These are phyloP conservation scores for Neofusicoccum sp. DNA, from an alignment of 2,329 filamentous ascomycete species.

Conservation along the genomic window DNA sequence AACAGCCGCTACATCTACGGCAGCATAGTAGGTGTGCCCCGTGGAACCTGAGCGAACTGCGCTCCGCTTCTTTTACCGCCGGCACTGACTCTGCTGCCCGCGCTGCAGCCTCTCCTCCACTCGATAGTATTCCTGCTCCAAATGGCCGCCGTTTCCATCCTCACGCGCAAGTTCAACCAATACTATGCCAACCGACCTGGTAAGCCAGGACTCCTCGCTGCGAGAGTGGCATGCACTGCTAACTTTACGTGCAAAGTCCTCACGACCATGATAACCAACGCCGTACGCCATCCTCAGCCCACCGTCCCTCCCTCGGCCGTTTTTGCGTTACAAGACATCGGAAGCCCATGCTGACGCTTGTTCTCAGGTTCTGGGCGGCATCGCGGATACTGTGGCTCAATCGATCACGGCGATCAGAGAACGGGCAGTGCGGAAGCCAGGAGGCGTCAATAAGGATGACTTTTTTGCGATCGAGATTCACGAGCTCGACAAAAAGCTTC, in stretches of 20 bases:
- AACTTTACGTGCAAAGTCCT: conserved; percentile 61
- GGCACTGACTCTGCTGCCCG: conserved; percentile 21
- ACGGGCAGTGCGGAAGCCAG: conserved; percentile 65
- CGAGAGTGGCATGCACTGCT: neutral
- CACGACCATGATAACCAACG: conserved; percentile 99
- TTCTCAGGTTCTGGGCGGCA: conserved; percentile 75
- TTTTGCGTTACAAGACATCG: neutral
- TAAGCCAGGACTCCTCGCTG: conserved; percentile 45
- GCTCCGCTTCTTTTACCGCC: conserved; percentile 11
- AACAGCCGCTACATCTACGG: conserved; percentile 76
- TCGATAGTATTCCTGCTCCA: conserved; percentile 82
- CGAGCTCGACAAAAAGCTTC: conserved; percentile 81
- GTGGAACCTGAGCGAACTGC: conserved; percentile 22
- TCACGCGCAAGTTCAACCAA: conserved; percentile 85
- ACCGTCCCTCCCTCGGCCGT: neutral
- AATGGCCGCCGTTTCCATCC: conserved; percentile 79
- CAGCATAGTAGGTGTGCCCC: conserved; percentile 64
- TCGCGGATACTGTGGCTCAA: conserved; percentile 96
- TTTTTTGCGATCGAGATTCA: conserved; percentile 83
- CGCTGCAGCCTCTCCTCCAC: conserved; percentile 80
- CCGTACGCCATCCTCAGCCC: conserved; percentile 56
- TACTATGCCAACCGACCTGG: conserved; percentile 91
- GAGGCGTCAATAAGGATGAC: conserved; percentile 65
- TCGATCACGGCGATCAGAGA: conserved; percentile 82
- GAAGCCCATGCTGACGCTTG: neutral